Percentiles rank a stretch among this genome's conserved stretches.
Conservation (phyloP, 2,329 filamentous ascomycete species). For the Venturia pyrina region DNA sequence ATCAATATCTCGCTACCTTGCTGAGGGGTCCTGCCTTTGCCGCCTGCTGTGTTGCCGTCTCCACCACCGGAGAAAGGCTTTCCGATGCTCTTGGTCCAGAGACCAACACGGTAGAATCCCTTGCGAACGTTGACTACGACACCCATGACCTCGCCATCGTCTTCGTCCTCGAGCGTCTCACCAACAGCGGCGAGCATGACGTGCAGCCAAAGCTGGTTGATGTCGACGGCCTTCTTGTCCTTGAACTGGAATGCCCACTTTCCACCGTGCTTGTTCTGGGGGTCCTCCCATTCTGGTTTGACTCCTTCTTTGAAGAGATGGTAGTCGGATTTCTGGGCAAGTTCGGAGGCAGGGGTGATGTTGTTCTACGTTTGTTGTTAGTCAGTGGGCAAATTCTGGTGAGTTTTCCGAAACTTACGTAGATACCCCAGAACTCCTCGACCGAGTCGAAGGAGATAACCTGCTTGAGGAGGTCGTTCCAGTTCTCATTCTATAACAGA, state of each 20-base stretch:
- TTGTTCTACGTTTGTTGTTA: slow-evolving; percentile 63
- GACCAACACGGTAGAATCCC: slow-evolving; percentile 92
- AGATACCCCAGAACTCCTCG: slow-evolving; percentile 99
- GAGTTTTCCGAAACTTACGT: slow-evolving; percentile 51
- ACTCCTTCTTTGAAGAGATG: slow-evolving; percentile 98
- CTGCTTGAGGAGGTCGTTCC: slow-evolving; percentile 96
- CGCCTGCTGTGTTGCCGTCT: slow-evolving; percentile 60
- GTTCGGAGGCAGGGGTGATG: slow-evolving; percentile 89
- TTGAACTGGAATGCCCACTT: slow-evolving; percentile 99
- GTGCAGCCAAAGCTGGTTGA: slow-evolving; percentile 93
- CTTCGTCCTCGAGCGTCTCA: slow-evolving; percentile 91
- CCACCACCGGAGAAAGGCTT: slow-evolving; percentile 70
- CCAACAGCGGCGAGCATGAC: slow-evolving; percentile 95
- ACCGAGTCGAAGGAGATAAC: slow-evolving; percentile 98
- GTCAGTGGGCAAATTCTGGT: slow-evolving; percentile 13
- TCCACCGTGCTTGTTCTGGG: slow-evolving; percentile 97
- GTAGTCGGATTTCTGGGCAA: slow-evolving; percentile 96
- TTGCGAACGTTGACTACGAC: slow-evolving; percentile 98
- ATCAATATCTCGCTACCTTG: slow-evolving; percentile 80
- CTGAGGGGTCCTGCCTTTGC: slow-evolving; percentile 66
- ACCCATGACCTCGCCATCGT: slow-evolving; percentile 96
- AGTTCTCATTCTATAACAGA: slow-evolving; percentile 72
- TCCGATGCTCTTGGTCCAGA: slow-evolving; percentile 93
- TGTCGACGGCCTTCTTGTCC: slow-evolving; percentile 83
- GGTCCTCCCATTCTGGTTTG: slow-evolving; percentile 96